These are phyloP conservation scores for Moricandia moricandioides DNA, from an alignment of 345 rosid genomes.

Conservation along the genomic window DNA sequence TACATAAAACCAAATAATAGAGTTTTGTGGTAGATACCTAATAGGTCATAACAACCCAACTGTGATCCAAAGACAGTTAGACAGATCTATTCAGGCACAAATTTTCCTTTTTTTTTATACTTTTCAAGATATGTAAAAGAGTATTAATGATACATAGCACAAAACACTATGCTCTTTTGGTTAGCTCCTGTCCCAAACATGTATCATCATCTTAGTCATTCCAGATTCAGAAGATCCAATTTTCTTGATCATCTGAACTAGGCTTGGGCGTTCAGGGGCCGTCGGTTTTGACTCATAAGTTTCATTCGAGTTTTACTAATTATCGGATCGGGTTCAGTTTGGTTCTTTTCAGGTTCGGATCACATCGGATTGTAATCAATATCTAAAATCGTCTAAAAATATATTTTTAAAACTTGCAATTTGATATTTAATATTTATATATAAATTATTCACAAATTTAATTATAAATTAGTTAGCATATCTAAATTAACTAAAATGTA, in stretches of 20 bases:
- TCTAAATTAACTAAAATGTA: too few species aligned
- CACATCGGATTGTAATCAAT: too few species aligned
- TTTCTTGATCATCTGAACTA: conserved; percentile 30
- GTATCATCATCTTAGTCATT: conserved; percentile 19
- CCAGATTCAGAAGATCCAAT: conserved; percentile 21
- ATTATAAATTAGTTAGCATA: too few species aligned
- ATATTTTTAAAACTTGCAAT: too few species aligned
- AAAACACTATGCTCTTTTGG: conserved; percentile 8
- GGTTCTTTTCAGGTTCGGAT: too few species aligned
- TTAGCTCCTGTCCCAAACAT: conserved; percentile 25
- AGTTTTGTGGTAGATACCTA: conserved; percentile 1
- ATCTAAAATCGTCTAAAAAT: too few species aligned
- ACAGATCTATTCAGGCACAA: neutral
- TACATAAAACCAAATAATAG: neutral
- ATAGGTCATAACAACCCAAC: neutral
- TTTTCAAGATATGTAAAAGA: neutral
- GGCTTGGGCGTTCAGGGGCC: too few species aligned
- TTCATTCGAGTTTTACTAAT: too few species aligned
- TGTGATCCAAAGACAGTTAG: neutral
- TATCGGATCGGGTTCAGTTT: too few species aligned
- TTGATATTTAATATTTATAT: too few species aligned
- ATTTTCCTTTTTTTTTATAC: neutral
- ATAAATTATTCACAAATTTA: too few species aligned
- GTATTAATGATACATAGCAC: conserved; percentile 4
- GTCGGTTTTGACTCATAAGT: too few species aligned